Base-by-base conservation (phyloP, 2,329 filamentous ascomycete species). In the Aureobasidium melanogenum region DNA sequence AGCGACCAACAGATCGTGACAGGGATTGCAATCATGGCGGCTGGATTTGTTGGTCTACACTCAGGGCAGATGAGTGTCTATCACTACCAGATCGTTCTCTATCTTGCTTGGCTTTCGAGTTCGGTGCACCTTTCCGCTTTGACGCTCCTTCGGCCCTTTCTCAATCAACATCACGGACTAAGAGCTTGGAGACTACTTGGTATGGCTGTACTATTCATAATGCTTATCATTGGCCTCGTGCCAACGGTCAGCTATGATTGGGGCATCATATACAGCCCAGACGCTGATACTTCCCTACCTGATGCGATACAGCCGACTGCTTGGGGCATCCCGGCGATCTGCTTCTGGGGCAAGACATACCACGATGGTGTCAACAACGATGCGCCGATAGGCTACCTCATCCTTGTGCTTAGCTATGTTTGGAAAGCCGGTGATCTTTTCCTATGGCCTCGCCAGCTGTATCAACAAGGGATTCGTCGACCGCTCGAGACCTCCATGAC, bases 1-100 rank as follows among this genome's bases (percentile, higher is more conserved):
- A 69, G 68, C 51, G 69, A 71, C 50, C 67, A 69, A 60, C 68
- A 70, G 57, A 63, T 69, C 30, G 64, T 70, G 12, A 66, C 64
- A n/a, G 69, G 69, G 5, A 57, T 69, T 10, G 65, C 67, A 0
- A 67, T 71, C n/a, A 50, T 71, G 17, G 52, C 61, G 9, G 67
- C 65, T 10, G 69, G 67, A 1, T 64, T 69, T 36, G 19, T 60
- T 15, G 64, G 62, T 15, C 39, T 64, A 1, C 17, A 15, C 1
- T 51, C 62, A n/a, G 65, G 63, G n/a, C 54, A 50, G 2, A 70
- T 71, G 10, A 63, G 55, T 3, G 65, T 66, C 2, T 71, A 71
- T 60, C 60, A 65, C 15, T 71, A 68, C 61, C 61, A 65, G 15
- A 64, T 70, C 6, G 63, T 69, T 2, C 44, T 63, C 14, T 68